Evolutionary conservation across 306 rosid species (phyloP).

Genomic region (Leucaena leucocephala): DNA sequence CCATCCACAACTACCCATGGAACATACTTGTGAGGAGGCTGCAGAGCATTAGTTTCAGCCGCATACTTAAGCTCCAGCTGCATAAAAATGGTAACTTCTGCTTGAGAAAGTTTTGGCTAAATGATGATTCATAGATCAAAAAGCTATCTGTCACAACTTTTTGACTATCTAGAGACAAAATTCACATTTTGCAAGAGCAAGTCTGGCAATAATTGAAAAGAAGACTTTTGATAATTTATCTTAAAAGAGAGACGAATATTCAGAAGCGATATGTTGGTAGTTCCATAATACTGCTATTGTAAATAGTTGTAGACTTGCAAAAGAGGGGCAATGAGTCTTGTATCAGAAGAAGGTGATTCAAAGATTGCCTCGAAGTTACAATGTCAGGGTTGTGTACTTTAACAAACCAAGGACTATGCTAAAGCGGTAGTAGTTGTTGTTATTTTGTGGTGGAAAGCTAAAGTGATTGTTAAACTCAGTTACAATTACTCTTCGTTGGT

Average conservation of each 20-base stretch:
- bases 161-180: conserved; percentile 15
- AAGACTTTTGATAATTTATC: conserved; percentile 18
- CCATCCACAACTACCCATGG: conserved; percentile 97
- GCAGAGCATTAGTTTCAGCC: conserved; percentile 65
- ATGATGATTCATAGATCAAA: conserved; percentile 17
- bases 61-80: conserved; percentile 83
- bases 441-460: not conserved
- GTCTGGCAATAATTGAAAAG: not conserved
- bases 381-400: conserved; percentile 4
- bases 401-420: conserved; percentile 2
- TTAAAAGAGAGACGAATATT: conserved; percentile 9
- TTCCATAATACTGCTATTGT: not conserved
- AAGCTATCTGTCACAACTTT: conserved; percentile 13
- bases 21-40: conserved; percentile 83
- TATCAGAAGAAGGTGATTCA: conserved; percentile 5
- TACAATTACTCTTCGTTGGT: conserved; percentile 7
- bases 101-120: conserved; percentile 13
- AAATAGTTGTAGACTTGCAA: not conserved
- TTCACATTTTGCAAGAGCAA: conserved; percentile 7
- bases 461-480: not conserved
- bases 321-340: conserved; percentile 8
- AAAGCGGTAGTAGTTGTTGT: not conserved
- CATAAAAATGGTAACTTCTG: conserved; percentile 40
- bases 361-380: conserved; percentile 1
- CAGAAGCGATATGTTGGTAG: conserved; percentile 23